These are phyloP conservation scores for Pseudozyma hubeiensis DNA, from an alignment of 1,284 basidiomycete species.

Conservation along the genomic window DNA sequence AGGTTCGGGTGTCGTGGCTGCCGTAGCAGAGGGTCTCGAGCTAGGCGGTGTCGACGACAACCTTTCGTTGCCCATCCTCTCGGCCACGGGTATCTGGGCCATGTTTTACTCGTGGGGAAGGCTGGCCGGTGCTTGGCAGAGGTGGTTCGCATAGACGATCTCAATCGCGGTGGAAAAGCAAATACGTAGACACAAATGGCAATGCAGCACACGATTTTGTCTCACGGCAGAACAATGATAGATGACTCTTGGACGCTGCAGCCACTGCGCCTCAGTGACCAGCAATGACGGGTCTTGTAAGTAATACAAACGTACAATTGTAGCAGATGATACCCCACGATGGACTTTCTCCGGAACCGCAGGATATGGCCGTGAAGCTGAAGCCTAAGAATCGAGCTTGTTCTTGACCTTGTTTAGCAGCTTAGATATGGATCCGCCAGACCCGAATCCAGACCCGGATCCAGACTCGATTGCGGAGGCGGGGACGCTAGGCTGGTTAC, in stretches of 20 bases:
- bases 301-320: constrained; percentile 1
- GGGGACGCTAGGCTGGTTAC: constrained; percentile 14
- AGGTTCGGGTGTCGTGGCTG: constrained; percentile 67
- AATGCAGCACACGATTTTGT: no score
- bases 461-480: neutral
- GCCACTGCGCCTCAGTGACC: no score
- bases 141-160: constrained; percentile 22
- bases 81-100: constrained; percentile 81
- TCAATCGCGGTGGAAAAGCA: neutral
- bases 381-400: constrained; percentile 26
- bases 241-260: no score
- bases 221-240: no score
- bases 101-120: constrained; percentile 60
- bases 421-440: constrained; percentile 19
- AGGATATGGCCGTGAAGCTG: neutral
- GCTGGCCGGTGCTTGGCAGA: constrained; percentile 24
- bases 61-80: constrained; percentile 88
- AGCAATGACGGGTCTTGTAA: no score
- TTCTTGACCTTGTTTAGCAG: constrained; percentile 31
- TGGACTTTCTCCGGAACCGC: neutral
- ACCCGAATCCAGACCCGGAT: neutral
- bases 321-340: constrained; percentile 20
- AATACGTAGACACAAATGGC: neutral
- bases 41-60: constrained; percentile 91
- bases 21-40: constrained; percentile 73